Conservation (phyloP, 1,284 basidiomycete species). For the Tilletia horrida region DNA sequence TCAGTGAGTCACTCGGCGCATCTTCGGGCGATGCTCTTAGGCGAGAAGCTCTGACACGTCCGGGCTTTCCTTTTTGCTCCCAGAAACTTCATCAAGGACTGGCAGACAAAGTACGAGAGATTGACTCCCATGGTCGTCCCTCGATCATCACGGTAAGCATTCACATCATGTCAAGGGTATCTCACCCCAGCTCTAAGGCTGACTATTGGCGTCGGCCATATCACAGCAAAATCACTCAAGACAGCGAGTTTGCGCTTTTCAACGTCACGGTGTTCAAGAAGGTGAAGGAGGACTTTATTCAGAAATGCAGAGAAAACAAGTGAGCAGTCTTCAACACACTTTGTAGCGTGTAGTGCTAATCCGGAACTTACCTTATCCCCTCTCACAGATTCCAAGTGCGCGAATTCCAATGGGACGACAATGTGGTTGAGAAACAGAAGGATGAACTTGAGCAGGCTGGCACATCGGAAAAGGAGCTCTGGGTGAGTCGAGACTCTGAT, state of each 20-base stretch:
- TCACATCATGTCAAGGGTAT: too few species aligned
- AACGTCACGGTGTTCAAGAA: constrained; percentile 86
- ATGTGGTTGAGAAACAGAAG: constrained; percentile 74
- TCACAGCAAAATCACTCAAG: constrained; percentile 64
- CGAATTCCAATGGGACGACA: constrained; percentile 89
- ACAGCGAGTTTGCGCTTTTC: constrained; percentile 85
- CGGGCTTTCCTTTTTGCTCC: not conserved
- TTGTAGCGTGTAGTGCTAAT: not conserved
- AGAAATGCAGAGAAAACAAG: constrained; percentile 95
- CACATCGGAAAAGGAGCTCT: constrained; percentile 90
- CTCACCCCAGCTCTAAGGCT: not conserved
- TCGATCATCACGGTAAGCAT: constrained; percentile 65
- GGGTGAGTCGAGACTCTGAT: constrained; percentile 63
- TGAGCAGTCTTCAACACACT: constrained; percentile 55
- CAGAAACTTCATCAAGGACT: constrained; percentile 80
- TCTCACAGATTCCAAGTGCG: constrained; percentile 73
- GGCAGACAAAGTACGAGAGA: constrained; percentile 84
- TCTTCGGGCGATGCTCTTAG: too few species aligned
- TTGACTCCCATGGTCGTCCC: constrained; percentile 88
- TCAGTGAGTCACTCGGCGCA: constrained; percentile 62
- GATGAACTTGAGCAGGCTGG: constrained; percentile 77
- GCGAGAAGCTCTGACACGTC: too few species aligned
- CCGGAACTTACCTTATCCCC: not conserved
- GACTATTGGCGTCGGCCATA: not conserved
- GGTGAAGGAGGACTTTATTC: constrained; percentile 84